Evolutionary conservation across 2,329 filamentous ascomycete genomes (phyloP).

Genomic region (Sporothrix protearum): DNA sequence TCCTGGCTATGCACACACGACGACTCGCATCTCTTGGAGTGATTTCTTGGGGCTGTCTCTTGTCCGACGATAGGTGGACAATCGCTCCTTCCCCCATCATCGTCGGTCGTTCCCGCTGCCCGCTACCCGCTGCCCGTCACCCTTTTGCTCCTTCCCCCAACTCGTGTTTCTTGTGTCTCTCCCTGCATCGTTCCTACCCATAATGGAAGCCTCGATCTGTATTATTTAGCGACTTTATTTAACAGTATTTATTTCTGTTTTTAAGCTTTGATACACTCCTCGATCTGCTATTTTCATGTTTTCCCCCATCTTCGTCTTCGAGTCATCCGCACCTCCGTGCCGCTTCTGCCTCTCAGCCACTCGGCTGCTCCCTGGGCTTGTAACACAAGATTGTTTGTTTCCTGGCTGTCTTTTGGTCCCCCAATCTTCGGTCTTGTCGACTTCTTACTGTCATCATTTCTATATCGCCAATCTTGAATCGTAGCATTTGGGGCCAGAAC

Average conservation of each 20-base stretch:
- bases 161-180: background rate
- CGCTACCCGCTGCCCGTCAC: background rate
- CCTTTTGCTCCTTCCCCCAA: background rate
- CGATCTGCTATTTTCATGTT: background rate
- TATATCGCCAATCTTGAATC: background rate
- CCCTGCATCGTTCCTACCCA: background rate
- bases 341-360: constrained; percentile 20
- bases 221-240: background rate
- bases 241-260: background rate
- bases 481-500: background rate
- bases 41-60: background rate
- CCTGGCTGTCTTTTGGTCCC: background rate
- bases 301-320: background rate
- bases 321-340: background rate
- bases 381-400: background rate
- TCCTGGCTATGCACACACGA: background rate
- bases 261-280: background rate
- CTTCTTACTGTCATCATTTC: background rate
- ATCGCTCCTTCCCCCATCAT: background rate
- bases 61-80: background rate
- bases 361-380: constrained; percentile 21
- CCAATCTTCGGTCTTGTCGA: background rate
- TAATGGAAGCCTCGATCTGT: background rate
- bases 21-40: background rate
- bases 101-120: background rate